Evolutionary conservation across 441 rosid species (phyloP).

Genomic region (Codiaeum variegatum): DNA sequence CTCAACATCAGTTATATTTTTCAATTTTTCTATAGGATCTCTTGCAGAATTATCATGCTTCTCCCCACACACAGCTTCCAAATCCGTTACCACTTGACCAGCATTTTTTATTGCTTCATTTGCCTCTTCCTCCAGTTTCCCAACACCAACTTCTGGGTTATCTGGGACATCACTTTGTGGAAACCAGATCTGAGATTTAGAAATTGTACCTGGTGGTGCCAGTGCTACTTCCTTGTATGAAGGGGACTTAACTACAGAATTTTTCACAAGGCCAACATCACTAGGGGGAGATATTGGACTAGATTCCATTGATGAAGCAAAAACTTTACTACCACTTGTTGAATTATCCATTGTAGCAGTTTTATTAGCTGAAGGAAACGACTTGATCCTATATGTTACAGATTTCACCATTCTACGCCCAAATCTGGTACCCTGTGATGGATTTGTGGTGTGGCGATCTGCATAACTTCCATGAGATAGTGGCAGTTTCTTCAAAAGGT

Average conservation of each 20-base stretch:
- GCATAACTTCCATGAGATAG: slow-evolving; percentile 60
- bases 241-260: slow-evolving; percentile 61
- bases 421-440: slow-evolving; percentile 64
- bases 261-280: slow-evolving; percentile 41
- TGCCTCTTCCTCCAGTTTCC: slow-evolving; percentile 36
- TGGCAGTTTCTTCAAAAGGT: slow-evolving; percentile 65
- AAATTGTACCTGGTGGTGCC: slow-evolving; percentile 89
- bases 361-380: slow-evolving; percentile 51
- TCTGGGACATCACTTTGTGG: slow-evolving; percentile 45
- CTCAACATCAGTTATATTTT: slow-evolving; percentile 36
- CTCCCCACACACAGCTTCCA: slow-evolving; percentile 30
- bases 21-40: slow-evolving; percentile 22
- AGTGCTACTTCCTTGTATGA: slow-evolving; percentile 97
- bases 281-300: slow-evolving; percentile 33
- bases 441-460: slow-evolving; percentile 50
- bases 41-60: slow-evolving; percentile 32
- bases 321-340: slow-evolving; percentile 34
- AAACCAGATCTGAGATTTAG: slow-evolving; percentile 59
- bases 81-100: slow-evolving; percentile 24
- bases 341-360: slow-evolving; percentile 37
- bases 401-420: slow-evolving; percentile 78
- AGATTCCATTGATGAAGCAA: slow-evolving; percentile 45
- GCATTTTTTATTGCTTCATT: slow-evolving; percentile 37
- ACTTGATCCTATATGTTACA: slow-evolving; percentile 81
- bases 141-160: slow-evolving; percentile 35